Percentiles rank a stretch among this genome's conserved stretches.
Evolutionary conservation across 441 rosid genomes (phyloP).

Genomic region (Metrosideros polymorpha): DNA sequence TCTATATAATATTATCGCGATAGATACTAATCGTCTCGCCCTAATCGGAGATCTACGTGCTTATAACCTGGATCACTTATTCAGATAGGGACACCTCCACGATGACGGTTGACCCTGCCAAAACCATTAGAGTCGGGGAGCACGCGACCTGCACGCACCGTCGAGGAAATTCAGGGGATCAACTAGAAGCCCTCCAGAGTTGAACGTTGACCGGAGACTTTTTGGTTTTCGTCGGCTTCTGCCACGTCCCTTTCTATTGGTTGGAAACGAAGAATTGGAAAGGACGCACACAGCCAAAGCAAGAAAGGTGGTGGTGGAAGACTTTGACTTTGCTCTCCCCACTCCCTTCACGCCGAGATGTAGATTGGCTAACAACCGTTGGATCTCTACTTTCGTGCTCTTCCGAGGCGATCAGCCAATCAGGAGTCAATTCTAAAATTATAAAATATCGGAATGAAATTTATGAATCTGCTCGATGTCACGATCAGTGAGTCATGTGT

Average conservation of each 20-base stretch:
- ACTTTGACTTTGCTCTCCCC: background rate
- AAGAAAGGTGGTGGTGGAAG: background rate
- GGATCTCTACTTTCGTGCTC: background rate
- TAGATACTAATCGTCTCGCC: background rate
- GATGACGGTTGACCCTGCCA: background rate
- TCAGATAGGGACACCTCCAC: background rate
- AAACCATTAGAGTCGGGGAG: background rate
- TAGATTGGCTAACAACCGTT: accelerated
- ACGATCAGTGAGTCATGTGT: accelerated
- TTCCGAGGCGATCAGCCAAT: background rate
- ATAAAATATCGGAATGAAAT: background rate
- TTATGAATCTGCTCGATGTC: no score
- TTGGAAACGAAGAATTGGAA: background rate
- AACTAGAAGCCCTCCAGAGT: background rate
- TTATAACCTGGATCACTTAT: background rate
- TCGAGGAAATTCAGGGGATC: background rate
- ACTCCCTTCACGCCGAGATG: background rate
- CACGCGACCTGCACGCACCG: background rate
- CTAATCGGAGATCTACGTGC: no score
- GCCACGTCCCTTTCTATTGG: background rate
- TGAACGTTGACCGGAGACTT: background rate
- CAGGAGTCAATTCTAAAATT: background rate
- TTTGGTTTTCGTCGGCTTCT: background rate
- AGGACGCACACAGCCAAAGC: background rate
- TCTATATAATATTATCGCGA: background rate